Base-by-base conservation (phyloP, 768 basidiomycete genomes). In the Leccinum variicolor region DNA sequence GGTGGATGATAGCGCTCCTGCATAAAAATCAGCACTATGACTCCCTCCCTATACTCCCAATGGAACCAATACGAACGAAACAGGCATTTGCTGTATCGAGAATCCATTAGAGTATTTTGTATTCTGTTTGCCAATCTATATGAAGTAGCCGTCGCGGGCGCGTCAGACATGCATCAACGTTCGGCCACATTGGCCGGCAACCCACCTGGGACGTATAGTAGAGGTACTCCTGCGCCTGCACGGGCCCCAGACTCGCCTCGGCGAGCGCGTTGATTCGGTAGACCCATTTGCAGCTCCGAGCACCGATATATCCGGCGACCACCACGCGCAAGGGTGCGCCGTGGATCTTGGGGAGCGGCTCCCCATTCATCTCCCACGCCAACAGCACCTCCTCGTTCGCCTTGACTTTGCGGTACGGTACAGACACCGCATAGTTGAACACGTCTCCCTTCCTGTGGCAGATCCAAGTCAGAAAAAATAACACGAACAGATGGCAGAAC, bases 11-110 rank as follows among this genome's bases (percentile, higher is more conserved):
- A 7, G 61, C 61, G 21, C 61, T 63, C 56, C 62, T 62, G 46
- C 3, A 5, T 29, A 17, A 29, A 19, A 0, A 52, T 49, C 6
- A 49, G 10, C 13, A 1, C 25, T 13, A 17, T 7, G 6, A 26
- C 23, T 3, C 31, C 7, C 6, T 9, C 36, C 41, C 3, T 23
- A 4, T 28, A 9, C n/a, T 2, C 10, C 19, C 6, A 39, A 47
- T 15, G 25, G 13, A 17, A 33, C 8, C 60, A 15, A 28, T 8
- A 75, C 81, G 29, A 43, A 81, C 79, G 82, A 83, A 6, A 84
- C 82, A 3, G 81, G 82, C 81, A 84, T 83, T 52, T 80, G 76
- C 59, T 79, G 77, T 58, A 84, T 84, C 4, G 80, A 81, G 64
- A 83, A 83, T 5, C 82, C 82, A 63, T 79, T 81, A 25, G 80